Evolutionary conservation across 345 rosid species (phyloP).

Genomic region (Eutrema japonicum): DNA sequence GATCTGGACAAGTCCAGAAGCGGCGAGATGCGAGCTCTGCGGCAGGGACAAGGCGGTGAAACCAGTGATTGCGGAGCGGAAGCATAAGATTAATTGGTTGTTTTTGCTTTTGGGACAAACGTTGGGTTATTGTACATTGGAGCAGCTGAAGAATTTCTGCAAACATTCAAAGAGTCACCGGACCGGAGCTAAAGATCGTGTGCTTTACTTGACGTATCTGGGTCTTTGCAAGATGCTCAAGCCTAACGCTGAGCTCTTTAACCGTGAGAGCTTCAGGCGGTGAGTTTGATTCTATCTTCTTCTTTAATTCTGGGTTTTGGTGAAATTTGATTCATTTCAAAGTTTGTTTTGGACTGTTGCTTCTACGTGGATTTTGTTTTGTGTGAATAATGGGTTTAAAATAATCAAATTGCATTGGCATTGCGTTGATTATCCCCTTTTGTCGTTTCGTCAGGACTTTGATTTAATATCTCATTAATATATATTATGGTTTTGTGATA

Average conservation of each 20-base stretch:
- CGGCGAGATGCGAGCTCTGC: conserved; percentile 55
- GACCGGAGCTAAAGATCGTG: conserved; percentile 84
- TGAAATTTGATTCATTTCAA: neutral
- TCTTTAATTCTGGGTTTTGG: neutral
- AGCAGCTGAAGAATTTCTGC: conserved; percentile 85
- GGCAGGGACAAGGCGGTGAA: conserved; percentile 57
- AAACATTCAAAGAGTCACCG: conserved; percentile 76
- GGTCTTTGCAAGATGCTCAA: conserved; percentile 73
- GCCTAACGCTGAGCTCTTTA: conserved; percentile 52
- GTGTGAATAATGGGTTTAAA: neutral
- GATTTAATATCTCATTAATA: conserved; percentile 32
- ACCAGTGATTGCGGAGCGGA: conserved; percentile 61
- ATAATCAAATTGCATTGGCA: conserved; percentile 8
- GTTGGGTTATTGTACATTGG: conserved; percentile 70
- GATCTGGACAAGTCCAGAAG: conserved; percentile 59
- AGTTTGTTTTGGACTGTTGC: conserved; percentile 15
- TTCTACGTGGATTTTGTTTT: neutral
- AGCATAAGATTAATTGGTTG: conserved; percentile 75
- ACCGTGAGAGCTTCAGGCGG: neutral
- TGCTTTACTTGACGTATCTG: conserved; percentile 67
- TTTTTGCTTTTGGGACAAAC: conserved; percentile 78
- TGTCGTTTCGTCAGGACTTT: neutral
- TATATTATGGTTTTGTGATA: conserved; percentile 12
- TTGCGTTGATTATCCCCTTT: conserved; percentile 21
- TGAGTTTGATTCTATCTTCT: conserved; percentile 1